Evolutionary conservation across 495 filamentous ascomycete genomes (phyloP).

Genomic region (Beverwykella pulmonaria): DNA sequence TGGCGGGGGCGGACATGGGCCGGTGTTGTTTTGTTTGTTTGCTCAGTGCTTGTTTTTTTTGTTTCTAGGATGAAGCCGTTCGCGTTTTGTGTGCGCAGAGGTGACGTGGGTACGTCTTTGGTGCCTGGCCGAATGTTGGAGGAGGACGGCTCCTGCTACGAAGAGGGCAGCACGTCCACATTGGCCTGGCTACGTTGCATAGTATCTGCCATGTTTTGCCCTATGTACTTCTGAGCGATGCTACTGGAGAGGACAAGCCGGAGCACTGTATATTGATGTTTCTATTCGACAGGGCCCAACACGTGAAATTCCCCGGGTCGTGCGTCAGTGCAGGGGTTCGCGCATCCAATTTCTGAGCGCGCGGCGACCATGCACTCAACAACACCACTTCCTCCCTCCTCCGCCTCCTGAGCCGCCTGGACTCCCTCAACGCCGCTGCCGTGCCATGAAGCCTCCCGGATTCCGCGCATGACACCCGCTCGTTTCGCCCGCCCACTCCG

Average conservation of each 20-base stretch:
- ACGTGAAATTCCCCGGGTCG: not conserved
- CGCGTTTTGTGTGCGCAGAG: too few relatives aligned
- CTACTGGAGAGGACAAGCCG: too few relatives aligned
- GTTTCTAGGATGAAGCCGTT: too few relatives aligned
- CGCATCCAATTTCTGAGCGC: not conserved
- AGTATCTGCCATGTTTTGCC: not conserved
- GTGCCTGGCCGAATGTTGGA: too few relatives aligned
- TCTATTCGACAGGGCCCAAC: not conserved
- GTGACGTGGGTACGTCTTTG: too few relatives aligned
- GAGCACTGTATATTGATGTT: too few relatives aligned
- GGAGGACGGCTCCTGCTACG: too few relatives aligned
- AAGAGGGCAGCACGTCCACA: too few relatives aligned
- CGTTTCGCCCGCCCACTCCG: constrained; percentile 29
- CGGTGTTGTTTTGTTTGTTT: not conserved
- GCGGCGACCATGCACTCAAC: not conserved
- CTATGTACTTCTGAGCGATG: not conserved
- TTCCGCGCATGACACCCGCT: constrained; percentile 7
- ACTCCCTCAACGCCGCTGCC: not conserved
- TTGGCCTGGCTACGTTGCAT: not conserved
- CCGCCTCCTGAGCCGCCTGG: constrained; percentile 18
- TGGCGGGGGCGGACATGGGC: constrained; percentile 42
- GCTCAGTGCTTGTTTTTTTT: not conserved
- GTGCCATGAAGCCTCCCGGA: constrained; percentile 36
- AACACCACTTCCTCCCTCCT: not conserved
- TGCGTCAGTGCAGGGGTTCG: constrained; percentile 9